Conservation (phyloP, 2,329 filamentous ascomycete species). For the Fusarium praegraminearum region DNA sequence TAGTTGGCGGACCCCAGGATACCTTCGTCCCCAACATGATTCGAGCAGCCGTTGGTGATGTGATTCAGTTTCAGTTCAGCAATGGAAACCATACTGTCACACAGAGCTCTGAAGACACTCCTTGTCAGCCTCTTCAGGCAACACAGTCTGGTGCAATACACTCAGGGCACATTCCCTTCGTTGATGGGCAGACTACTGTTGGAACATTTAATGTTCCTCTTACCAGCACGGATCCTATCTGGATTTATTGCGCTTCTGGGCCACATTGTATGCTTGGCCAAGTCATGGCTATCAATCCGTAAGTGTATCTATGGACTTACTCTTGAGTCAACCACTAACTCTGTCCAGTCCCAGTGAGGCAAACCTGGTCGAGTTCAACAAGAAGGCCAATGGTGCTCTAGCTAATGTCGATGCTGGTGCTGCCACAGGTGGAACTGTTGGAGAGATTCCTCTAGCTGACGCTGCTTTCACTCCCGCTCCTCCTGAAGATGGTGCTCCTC, state of each 20-base stretch:
- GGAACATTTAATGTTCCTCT: conserved; percentile 62
- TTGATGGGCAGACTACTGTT: conserved; percentile 52
- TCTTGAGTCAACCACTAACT: background rate
- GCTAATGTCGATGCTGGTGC: conserved; percentile 39
- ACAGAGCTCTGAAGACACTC: conserved; percentile 51
- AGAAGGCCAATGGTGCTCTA: conserved; percentile 29
- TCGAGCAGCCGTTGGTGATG: conserved; percentile 52
- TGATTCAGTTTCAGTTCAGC: conserved; percentile 59
- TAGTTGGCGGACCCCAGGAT: conserved; percentile 54
- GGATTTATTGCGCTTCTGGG: conserved; percentile 63
- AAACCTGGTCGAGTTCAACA: conserved; percentile 36
- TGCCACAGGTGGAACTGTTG: conserved; percentile 39
- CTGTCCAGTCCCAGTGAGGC: conserved; percentile 28
- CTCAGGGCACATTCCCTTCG: conserved; percentile 57
- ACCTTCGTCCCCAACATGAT: conserved; percentile 55
- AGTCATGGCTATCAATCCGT: conserved; percentile 64
- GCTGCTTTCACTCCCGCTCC: conserved; percentile 42
- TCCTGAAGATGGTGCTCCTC: conserved; percentile 21
- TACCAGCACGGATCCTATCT: conserved; percentile 59
- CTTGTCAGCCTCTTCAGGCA: conserved; percentile 56
- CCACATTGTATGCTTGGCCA: conserved; percentile 64
- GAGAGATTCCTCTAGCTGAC: conserved; percentile 37
- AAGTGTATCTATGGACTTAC: conserved; percentile 8
- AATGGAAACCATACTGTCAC: conserved; percentile 60
- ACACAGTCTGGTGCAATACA: conserved; percentile 52